Percentiles rank a stretch among this genome's conserved stretches.
phyloP scores from a whole-genome alignment of 129 eudicot species.

The Helianthus tuberosus region DNA sequence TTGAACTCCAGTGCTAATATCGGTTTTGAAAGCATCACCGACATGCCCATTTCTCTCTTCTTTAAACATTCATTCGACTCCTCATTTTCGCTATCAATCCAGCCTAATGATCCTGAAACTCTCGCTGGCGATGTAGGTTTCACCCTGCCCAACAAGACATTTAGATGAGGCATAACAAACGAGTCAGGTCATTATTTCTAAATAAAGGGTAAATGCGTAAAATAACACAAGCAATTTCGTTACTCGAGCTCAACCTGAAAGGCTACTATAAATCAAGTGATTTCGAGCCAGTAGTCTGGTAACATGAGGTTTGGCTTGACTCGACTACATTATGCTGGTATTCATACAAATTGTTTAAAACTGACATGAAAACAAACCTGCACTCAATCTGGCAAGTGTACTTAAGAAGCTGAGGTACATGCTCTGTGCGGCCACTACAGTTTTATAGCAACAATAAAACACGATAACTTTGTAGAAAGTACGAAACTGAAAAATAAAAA shows the following conservation, averaged over 20 bases:
- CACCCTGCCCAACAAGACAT: too few relatives aligned
- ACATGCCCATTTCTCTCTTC: conserved; percentile 55
- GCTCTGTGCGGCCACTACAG: conserved; percentile 83
- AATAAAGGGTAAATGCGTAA: too few relatives aligned
- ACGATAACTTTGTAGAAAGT: not conserved
- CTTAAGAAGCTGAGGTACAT: conserved; percentile 74
- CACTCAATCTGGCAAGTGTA: conserved; percentile 86
- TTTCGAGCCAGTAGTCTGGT: not conserved
- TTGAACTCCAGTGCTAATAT: conserved; percentile 78
- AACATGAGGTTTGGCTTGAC: not conserved
- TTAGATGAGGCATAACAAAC: too few relatives aligned
- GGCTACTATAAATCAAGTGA: too few relatives aligned
- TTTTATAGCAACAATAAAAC: not conserved
- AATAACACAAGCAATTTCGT: too few relatives aligned
- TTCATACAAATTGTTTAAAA: not conserved
- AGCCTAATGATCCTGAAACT: conserved; percentile 42
- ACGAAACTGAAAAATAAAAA: not conserved
- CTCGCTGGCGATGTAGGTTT: conserved; percentile 57
- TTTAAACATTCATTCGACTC: conserved; percentile 22
- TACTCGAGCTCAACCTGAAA: too few relatives aligned
- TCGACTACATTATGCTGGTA: not conserved
- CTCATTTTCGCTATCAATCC: not conserved
- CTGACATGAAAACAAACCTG: conserved; percentile 55
- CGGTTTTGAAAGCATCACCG: conserved; percentile 82
- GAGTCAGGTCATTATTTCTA: not conserved